phyloP scores from a whole-genome alignment of 768 basidiomycete species.

The Tubosaeta sp. region DNA sequence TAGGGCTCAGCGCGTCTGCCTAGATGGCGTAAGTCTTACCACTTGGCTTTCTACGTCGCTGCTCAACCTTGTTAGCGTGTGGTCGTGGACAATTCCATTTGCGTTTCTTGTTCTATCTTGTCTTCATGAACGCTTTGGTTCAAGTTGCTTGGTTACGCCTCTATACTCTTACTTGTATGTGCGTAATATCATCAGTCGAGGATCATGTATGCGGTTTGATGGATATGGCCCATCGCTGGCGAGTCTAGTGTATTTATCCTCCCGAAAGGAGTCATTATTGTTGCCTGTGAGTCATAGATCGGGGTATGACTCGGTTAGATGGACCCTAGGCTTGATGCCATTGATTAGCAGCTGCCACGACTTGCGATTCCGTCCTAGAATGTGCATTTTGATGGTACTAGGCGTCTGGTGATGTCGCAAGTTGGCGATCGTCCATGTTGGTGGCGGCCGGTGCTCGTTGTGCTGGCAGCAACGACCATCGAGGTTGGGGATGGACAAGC shows the following conservation, averaged over 20 bases:
- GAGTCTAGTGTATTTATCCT: slow-evolving; percentile 12
- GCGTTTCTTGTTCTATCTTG: background rate
- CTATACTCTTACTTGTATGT: slow-evolving; percentile 6
- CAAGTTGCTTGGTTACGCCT: background rate
- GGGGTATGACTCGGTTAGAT: slow-evolving; percentile 4
- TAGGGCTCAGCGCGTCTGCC: slow-evolving; percentile 51
- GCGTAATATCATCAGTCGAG: slow-evolving; percentile 19
- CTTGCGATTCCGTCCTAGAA: too few species aligned
- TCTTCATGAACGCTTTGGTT: background rate
- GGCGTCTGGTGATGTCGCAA: too few species aligned
- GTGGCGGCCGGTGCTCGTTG: background rate
- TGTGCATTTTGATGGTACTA: too few species aligned
- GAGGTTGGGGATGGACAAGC: background rate
- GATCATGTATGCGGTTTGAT: slow-evolving; percentile 5
- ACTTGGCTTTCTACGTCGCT: slow-evolving; percentile 3
- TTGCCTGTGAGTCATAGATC: slow-evolving; percentile 5
- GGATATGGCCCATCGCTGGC: slow-evolving; percentile 14
- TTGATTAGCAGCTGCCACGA: too few species aligned
- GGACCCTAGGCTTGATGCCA: too few species aligned
- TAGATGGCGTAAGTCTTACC: slow-evolving; percentile 27
- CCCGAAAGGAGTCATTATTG: slow-evolving; percentile 1
- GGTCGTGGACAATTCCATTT: background rate
- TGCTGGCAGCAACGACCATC: background rate
- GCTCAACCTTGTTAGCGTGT: slow-evolving; percentile 16
- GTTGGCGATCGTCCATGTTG: background rate